Evolutionary conservation across 1,284 basidiomycete species (phyloP), one percentile per base, ranked within the genome.

Genomic region (Apiotrichum gracile): DNA sequence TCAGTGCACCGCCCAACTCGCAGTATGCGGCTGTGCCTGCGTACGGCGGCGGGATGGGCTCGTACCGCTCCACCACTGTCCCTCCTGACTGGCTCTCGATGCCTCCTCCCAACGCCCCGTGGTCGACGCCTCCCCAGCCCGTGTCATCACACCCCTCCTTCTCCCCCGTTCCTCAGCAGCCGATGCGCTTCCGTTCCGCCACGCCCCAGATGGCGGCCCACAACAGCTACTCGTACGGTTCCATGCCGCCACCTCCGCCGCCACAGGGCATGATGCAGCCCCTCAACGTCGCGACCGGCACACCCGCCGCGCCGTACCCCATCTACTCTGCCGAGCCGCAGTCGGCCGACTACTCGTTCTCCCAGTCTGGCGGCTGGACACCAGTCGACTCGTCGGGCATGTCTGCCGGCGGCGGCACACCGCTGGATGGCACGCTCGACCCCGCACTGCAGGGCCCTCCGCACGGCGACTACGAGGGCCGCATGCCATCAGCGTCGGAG

Each of bases 11-110:
- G 17, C 58, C 51, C 33, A 57, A 52, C 14, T 40, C 38, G 21
- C 49, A 50, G 25, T 57, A 52, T 47, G 34, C n/a, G n/a, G n/a
- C 38, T 5, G 35, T 53, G 24, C 24, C 42, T n/a, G 45, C 33
- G 27, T 57, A 50, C 27, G 33, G 34, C 8, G 25, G 38, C 13
- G 47, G 39, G 13, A 26, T 37, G 19, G 44, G 31, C n/a, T 39
- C 48, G 21, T 59, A 55, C 46, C 59, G 59, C 24, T 61, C 59
- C 4, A 61, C 59, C 10, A 61, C 59, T 14, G 59, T 61, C 12
- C 59, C 59, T 12, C 59, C 59, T 17, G 59, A 61, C 49, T 61
- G 55, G 55, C 51, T 61, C 12, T 57, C 59, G 25, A 61, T 57
- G 55, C 59, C 59, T 10, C 59, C 58, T 5, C 58, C 58, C 2